These are phyloP conservation scores for Diaporthe australafricana DNA, from an alignment of 2,329 filamentous ascomycete genomes.

Conservation along the genomic window DNA sequence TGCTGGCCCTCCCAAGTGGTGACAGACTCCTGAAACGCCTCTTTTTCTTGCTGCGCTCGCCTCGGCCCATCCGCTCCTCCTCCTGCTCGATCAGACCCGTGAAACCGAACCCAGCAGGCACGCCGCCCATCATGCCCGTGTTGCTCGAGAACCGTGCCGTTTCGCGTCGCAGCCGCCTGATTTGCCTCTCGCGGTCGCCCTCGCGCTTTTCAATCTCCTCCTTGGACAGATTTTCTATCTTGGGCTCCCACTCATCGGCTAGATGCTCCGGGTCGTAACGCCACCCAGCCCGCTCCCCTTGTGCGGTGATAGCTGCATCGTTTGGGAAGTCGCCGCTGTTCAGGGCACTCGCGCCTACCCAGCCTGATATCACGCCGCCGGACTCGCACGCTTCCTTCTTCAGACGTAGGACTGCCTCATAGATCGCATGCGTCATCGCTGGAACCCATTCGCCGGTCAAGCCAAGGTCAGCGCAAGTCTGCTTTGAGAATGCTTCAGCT, in stretches of 20 bases:
- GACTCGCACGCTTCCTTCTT: conserved; percentile 98
- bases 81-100: conserved; percentile 67
- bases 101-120: conserved; percentile 67
- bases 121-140: conserved; percentile 81
- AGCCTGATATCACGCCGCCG: conserved; percentile 83
- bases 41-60: conserved; percentile 96
- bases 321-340: conserved; percentile 83
- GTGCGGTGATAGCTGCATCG: conserved; percentile 72
- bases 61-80: conserved; percentile 89
- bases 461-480: conserved; percentile 92
- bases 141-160: conserved; percentile 93
- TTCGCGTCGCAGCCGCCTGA: conserved; percentile 86
- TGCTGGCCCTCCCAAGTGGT: conserved; percentile 76
- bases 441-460: conserved; percentile 93
- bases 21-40: conserved; percentile 89
- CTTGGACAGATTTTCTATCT: conserved; percentile 84
- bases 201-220: conserved; percentile 98
- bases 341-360: conserved; percentile 53
- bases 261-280: conserved; percentile 93
- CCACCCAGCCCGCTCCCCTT: conserved; percentile 77
- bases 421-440: conserved; percentile 95
- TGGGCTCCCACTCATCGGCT: conserved; percentile 85
- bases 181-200: conserved; percentile 91
- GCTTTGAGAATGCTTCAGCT: conserved; percentile 90
- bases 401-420: conserved; percentile 89